Base-by-base conservation (phyloP, 2,329 filamentous ascomycete genomes). In the Xylaria sp. region DNA sequence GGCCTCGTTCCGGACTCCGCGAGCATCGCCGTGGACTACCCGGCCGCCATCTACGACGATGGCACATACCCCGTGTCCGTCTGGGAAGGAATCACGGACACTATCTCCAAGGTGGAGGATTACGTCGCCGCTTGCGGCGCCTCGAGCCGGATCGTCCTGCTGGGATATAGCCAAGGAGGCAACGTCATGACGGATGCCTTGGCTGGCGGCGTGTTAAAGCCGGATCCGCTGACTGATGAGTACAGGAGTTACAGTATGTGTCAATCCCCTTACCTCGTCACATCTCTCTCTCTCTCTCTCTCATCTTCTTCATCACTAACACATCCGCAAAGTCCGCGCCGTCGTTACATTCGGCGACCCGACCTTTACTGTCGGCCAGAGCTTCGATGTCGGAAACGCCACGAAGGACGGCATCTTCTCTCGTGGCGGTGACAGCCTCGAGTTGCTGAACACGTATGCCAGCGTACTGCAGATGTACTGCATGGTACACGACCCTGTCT, bases 111-210 rank as follows among this genome's bases (percentile, higher is more conserved):
- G 51, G 35, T 68, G 37, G 4, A 60, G 37, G 50, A 50, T 9
- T 71, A 71, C 16, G 65, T 71, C 6, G 50, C 58, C 9, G 40
- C 70, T 23, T 70, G 70, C 63, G 70, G 68, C 1, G 10, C 65
- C 23, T 68, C 68, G 8, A 71, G 70, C 55, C 27, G 42, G 23
- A 66, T 71, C 9, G 68, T 35, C 18, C 53, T 71, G 1, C 5
- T 71, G 32, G 70, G 70, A 47, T 70, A 54, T 13, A 70, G 68
- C 65, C 70, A 71, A 6, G 70, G 70, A 32, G 70, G 70, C 60
- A 71, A 71, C 10, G 65, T 71, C 60, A 62, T 71, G 64, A 71
- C 70, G 1, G 70, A 71, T 27, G 60, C 48, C 1, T 37, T 71
- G 54, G 68, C 68, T 2, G 70, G 68, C n/a, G 70, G 68, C 9